These are phyloP conservation scores for Lepidium sativum DNA, from an alignment of 345 rosid genomes.

Conservation along the genomic window DNA sequence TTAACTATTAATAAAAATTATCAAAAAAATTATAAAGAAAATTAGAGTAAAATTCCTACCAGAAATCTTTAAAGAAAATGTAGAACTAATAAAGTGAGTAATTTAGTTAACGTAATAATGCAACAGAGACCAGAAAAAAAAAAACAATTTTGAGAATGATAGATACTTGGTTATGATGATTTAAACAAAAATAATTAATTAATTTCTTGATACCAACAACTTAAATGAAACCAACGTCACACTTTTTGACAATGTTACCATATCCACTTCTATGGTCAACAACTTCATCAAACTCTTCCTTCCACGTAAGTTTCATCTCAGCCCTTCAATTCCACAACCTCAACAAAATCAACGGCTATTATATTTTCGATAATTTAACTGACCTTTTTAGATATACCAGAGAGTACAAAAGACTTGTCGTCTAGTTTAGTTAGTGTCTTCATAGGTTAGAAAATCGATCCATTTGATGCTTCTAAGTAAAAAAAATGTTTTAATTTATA, in stretches of 20 bases:
- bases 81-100: not conserved
- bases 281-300: constrained; percentile 20
- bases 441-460: not conserved
- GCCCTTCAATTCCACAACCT: not conserved
- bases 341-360: not conserved
- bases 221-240: constrained; percentile 25
- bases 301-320: not conserved
- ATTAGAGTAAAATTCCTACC: no score
- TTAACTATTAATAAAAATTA: no score
- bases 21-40: no score
- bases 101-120: not conserved
- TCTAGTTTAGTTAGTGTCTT: no score
- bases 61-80: not conserved
- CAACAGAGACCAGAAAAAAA: not conserved
- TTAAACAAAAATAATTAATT: not conserved
- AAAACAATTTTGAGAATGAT: not conserved
- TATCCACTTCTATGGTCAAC: constrained; percentile 32
- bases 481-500: not conserved
- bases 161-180: not conserved
- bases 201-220: not conserved
- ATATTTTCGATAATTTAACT: not conserved
- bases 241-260: constrained; percentile 31
- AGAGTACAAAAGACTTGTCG: not conserved
- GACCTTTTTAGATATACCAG: not conserved
- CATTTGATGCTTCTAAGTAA: not conserved